A percentile compares a stretch with the other conserved stretches of the same genome.
These are phyloP conservation scores for Pseudogymnoascus destructans DNA, from an alignment of 2,329 filamentous ascomycete genomes.

Conservation along the genomic window DNA sequence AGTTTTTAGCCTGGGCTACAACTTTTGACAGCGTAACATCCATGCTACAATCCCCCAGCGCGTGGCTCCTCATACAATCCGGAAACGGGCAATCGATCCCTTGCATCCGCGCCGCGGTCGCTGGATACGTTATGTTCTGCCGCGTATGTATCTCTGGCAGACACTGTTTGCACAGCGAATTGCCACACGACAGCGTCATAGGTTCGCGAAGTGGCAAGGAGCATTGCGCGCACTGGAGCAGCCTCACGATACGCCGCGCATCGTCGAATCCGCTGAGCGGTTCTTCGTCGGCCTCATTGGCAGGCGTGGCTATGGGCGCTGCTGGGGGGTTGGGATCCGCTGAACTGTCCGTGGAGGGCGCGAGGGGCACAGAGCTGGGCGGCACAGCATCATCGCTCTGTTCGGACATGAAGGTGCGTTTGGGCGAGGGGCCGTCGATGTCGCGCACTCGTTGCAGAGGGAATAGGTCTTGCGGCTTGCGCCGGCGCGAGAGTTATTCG, in stretches of 20 bases:
- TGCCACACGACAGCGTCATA: constrained; percentile 69
- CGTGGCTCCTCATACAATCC: constrained; percentile 57
- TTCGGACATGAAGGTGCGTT: constrained; percentile 7
- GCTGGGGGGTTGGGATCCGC: neutral
- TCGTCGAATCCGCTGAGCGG: neutral
- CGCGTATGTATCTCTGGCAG: constrained; percentile 54
- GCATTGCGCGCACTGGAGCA: constrained; percentile 68
- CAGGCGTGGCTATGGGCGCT: neutral
- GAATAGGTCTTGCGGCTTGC: neutral
- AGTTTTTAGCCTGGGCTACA: constrained; percentile 37
- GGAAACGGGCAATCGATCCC: constrained; percentile 64
- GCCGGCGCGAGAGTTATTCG: neutral
- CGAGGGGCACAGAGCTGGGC: constrained; percentile 5
- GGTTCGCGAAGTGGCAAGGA: constrained; percentile 54
- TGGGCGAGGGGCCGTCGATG: neutral
- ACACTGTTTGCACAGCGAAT: constrained; percentile 62
- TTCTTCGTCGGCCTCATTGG: neutral
- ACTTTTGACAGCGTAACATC: constrained; percentile 68
- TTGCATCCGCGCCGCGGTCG: constrained; percentile 48
- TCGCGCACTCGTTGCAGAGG: neutral
- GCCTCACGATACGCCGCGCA: constrained; percentile 40
- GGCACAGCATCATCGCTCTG: constrained; percentile 5
- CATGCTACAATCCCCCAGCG: constrained; percentile 59
- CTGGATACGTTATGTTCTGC: constrained; percentile 64
- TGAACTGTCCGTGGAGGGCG: neutral